Percentiles rank a stretch among this genome's conserved stretches.
phyloP scores from a whole-genome alignment of 2,329 filamentous ascomycete genomes.

The Hypomyces rosellus region DNA sequence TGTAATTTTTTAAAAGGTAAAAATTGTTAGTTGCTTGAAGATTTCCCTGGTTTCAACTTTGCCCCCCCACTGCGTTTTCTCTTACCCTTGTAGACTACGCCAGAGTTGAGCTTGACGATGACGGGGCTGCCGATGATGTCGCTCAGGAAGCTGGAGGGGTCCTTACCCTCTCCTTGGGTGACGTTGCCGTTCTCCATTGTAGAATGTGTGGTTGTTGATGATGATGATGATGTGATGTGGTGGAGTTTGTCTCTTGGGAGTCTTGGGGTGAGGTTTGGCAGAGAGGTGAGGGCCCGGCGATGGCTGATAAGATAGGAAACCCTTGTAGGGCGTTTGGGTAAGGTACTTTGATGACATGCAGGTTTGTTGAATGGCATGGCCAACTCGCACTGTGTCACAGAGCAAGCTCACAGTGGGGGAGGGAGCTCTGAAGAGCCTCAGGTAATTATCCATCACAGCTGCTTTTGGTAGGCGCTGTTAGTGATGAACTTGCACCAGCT shows the following conservation, averaged over 20 bases:
- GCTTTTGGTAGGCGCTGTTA: slow-evolving; percentile 4
- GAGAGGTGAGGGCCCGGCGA: background rate
- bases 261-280: background rate
- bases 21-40: background rate
- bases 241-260: background rate
- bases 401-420: background rate
- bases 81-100: slow-evolving; percentile 90
- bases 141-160: slow-evolving; percentile 86
- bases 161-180: slow-evolving; percentile 66
- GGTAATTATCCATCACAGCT: background rate
- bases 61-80: background rate
- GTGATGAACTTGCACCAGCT: slow-evolving; percentile 6
- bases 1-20: slow-evolving; percentile 30
- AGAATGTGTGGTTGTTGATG: background rate
- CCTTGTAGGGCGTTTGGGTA: too few species aligned
- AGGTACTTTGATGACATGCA: too few species aligned
- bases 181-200: slow-evolving; percentile 69
- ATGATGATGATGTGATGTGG: slow-evolving; percentile 7
- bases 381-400: slow-evolving; percentile 12
- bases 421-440: background rate
- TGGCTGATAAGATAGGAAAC: too few species aligned
- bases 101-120: slow-evolving; percentile 97
- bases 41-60: background rate
- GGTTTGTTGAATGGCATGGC: background rate
- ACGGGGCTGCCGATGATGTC: slow-evolving; percentile 93